Evolutionary conservation across 345 rosid genomes (phyloP).

Genomic region (Pseudoturritis turrita): DNA sequence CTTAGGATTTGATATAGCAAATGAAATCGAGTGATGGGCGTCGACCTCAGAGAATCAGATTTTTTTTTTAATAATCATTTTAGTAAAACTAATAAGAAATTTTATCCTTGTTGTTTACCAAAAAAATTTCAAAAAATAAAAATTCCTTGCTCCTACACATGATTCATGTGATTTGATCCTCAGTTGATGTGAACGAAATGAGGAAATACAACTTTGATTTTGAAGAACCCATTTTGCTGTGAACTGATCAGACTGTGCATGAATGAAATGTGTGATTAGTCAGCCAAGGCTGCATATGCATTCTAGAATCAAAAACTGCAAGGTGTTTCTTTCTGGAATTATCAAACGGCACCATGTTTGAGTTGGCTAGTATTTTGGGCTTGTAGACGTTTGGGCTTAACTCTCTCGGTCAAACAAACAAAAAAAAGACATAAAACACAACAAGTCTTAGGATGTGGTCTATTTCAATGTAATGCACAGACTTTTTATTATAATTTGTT

Average conservation of each 20-base stretch:
- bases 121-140: too few relatives aligned
- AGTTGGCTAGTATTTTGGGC: background rate
- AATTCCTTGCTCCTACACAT: too few relatives aligned
- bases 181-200: too few relatives aligned
- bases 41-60: too few relatives aligned
- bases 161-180: too few relatives aligned
- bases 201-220: background rate
- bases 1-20: too few relatives aligned
- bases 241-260: background rate
- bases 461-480: background rate
- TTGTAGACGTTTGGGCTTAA: background rate
- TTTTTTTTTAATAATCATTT: too few relatives aligned
- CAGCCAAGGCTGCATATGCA: background rate
- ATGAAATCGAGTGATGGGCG: too few relatives aligned
- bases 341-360: background rate
- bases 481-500: too few relatives aligned
- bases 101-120: too few relatives aligned
- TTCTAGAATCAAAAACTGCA: background rate
- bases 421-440: background rate
- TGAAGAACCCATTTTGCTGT: background rate
- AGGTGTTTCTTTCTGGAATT: background rate
- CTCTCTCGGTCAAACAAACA: too few relatives aligned
- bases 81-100: too few relatives aligned
- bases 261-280: constrained; percentile 15
- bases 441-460: background rate